Evolutionary conservation across 257 asterid species (phyloP).

Genomic region (Capsicum chinense): DNA sequence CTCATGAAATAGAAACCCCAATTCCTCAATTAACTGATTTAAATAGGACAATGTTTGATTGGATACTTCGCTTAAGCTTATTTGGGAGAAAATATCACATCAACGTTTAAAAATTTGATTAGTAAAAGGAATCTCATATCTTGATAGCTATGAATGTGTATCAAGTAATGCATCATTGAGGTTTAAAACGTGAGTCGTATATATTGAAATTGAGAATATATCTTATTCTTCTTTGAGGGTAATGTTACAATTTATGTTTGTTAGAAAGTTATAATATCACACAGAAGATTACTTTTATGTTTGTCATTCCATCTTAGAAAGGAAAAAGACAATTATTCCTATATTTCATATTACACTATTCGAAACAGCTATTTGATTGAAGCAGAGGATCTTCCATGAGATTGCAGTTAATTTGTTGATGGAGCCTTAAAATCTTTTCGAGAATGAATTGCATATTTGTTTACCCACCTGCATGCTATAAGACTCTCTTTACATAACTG

Average conservation of each 20-base stretch:
- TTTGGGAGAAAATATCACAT: too few relatives aligned
- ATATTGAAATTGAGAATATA: neutral
- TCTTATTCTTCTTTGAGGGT: constrained; percentile 14
- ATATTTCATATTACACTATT: constrained; percentile 11
- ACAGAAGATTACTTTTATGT: neutral
- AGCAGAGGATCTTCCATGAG: constrained; percentile 9
- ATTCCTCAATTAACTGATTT: too few relatives aligned
- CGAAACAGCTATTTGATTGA: neutral
- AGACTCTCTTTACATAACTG: neutral
- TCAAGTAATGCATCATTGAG: constrained; percentile 9
- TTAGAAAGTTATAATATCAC: neutral
- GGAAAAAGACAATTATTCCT: neutral
- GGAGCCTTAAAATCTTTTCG: neutral
- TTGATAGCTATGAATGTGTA: neutral
- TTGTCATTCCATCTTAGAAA: neutral
- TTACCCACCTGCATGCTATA: neutral
- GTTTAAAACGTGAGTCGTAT: constrained; percentile 9
- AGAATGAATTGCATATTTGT: constrained; percentile 9
- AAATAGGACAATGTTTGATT: too few relatives aligned
- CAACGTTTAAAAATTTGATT: too few relatives aligned
- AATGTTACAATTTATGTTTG: neutral
- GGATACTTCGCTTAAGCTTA: too few relatives aligned
- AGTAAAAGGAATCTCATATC: too few relatives aligned
- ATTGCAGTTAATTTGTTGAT: constrained; percentile 18
- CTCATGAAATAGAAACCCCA: too few relatives aligned